Evolutionary conservation across 2,329 filamentous ascomycete species (phyloP), one percentile per base, ranked within the genome.

Genomic region (Calonectria pseudoturangicola): DNA sequence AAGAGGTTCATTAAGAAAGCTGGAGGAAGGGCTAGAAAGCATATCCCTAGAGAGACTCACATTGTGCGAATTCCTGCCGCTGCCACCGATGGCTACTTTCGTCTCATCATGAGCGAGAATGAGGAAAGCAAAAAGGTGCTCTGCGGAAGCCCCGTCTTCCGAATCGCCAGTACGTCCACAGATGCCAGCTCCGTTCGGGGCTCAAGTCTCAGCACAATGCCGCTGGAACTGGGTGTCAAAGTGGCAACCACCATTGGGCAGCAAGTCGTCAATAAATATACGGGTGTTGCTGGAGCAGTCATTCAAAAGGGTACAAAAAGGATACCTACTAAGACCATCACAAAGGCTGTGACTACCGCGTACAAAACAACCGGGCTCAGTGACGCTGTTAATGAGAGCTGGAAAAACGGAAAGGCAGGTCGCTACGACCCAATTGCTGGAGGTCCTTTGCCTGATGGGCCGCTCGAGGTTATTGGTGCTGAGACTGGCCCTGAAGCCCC

Each of bases 61-160:
- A 85, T 94, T 1, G 84, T 93, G 7, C 88, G 92, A 4, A 91
- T 94, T 54, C 93, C 93, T 0, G 89, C 90, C 0, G 86, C 89
- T 0, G 90, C 90, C 0, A 86, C 86, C 0, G 93, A 94, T 80
- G 93, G 93, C 0, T 94, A 94, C 79, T 92, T 93, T 68, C 90
- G 92, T 13, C 84, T 94, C 5, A 89, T 94, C 0, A 84, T 94
- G 10, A 93, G 92, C 73, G 82, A 86, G 0, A 89, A 84, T 0
- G 72, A 77, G 2, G 76, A 79, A 2, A 75, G 75, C 16, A 89
- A 89, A 75, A 92, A 90, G 76, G 85, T 89, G 0, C 86, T 94
- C 0, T 93, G 92, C 72, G 87, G 89, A 0, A 93, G 92, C 73
- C 92, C 93, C 0, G 88, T 93, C 0, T 94, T 94, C 75, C 88